These are phyloP conservation scores for Trypanosoma grayi DNA, from an alignment of 208 protist genomes.

Conservation along the genomic window DNA sequence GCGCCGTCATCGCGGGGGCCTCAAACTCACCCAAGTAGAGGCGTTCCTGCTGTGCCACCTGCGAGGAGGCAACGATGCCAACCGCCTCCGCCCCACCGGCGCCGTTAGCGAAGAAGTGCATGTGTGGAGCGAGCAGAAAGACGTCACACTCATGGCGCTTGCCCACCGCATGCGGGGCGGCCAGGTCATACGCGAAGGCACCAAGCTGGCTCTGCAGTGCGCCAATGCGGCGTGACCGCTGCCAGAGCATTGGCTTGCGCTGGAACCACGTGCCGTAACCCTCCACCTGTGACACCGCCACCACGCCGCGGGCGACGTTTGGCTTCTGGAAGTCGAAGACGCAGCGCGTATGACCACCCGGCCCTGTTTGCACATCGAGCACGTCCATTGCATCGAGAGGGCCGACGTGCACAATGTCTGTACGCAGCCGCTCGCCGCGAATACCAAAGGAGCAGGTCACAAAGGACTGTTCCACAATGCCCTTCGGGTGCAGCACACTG, in stretches of 20 bases:
- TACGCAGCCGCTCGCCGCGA: constrained; percentile 73
- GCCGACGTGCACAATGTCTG: constrained; percentile 75
- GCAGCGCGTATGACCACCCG: constrained; percentile 9
- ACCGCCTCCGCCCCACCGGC: constrained; percentile 56
- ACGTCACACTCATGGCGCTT: constrained; percentile 58
- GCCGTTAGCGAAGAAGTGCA: constrained; percentile 41
- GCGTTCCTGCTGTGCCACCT: constrained; percentile 74
- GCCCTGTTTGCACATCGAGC: constrained; percentile 31
- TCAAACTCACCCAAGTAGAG: constrained; percentile 88
- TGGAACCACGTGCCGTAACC: constrained; percentile 87
- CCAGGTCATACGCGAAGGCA: constrained; percentile 65
- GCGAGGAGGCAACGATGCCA: constrained; percentile 68
- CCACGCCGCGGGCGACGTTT: constrained; percentile 58
- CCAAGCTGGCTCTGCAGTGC: constrained; percentile 80
- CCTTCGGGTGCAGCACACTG: constrained; percentile 69
- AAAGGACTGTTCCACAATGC: constrained; percentile 78
- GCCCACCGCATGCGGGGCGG: constrained; percentile 43
- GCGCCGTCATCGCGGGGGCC: constrained; percentile 67
- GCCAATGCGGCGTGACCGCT: constrained; percentile 80
- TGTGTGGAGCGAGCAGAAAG: constrained; percentile 62
- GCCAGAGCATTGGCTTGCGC: constrained; percentile 88
- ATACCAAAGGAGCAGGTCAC: constrained; percentile 82
- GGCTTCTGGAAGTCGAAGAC: constrained; percentile 55
- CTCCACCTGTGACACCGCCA: constrained; percentile 78
- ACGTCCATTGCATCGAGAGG: constrained; percentile 72